Base-by-base conservation (phyloP, 768 basidiomycete species). In the Candolleomyces eurysporus region DNA sequence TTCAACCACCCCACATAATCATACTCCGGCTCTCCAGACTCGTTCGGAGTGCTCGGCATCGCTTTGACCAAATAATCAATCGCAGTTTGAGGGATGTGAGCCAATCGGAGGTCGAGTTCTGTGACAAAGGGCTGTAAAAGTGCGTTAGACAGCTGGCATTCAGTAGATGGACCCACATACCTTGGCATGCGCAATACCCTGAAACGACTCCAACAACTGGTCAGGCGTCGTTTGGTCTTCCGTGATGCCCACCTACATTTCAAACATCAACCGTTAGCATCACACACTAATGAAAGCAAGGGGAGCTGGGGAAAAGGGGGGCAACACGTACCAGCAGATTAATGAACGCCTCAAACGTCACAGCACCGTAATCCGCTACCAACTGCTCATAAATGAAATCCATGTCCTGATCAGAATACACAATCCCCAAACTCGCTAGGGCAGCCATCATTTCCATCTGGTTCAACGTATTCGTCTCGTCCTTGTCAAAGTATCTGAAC, bases 401-500 rank as follows among this genome's bases (percentile, higher is more conserved):
- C 78, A 95, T 87, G 67, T 98, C 95, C 45, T 94, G 90, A 65
- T 96, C 93, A 14, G 92, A 89, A 70, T 96, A 98, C 19, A 94
- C 89, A 58, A 99, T 92, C 1, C 96, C 96, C 43, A 98, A 79
- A 74, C 92, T 95, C 2, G 96, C 95, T 16, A 99, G 80, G 1
- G 97, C 97, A 11, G 94, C 92, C n/a, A 89, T 84, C 84, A 97
- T 90, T 73, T 98, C 94, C 6, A 92, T 82, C 61, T 89, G 70
- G 61, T 83, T 86, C 43, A 98, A 83, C 0, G 93, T 94, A 70
- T 98, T 97, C 43, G 90, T 87, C 67, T 92, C 90, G 66, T 98
- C 95, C 63, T 87, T 87, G 74, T 98, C 96, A 68, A 99, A 99
- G 76, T 98, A 96, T 56, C 96, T 86, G 87, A 99, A 98, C 1